These are phyloP conservation scores for Mycena rebaudengoi DNA, from an alignment of 768 basidiomycete genomes.

Conservation along the genomic window DNA sequence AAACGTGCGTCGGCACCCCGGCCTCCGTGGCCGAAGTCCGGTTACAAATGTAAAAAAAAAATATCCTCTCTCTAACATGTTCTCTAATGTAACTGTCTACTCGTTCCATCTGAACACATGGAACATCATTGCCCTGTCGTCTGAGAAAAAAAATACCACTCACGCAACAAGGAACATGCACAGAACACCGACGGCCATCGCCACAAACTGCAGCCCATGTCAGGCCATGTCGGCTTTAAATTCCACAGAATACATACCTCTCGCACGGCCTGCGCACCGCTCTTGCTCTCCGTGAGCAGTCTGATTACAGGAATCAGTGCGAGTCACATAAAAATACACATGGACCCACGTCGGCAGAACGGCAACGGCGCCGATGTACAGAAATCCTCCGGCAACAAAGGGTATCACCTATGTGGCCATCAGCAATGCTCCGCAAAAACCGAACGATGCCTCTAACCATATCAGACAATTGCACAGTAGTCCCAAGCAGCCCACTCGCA, in stretches of 20 bases:
- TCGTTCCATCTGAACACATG: slow-evolving; percentile 81
- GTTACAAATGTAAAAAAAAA: neutral
- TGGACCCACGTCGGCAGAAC: slow-evolving; percentile 90
- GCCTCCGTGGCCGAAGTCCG: neutral
- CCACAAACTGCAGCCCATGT: slow-evolving; percentile 72
- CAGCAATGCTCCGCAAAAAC: neutral
- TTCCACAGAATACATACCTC: slow-evolving; percentile 61
- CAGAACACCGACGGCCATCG: slow-evolving; percentile 89
- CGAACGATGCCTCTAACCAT: slow-evolving; percentile 74
- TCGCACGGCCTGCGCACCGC: slow-evolving; percentile 87
- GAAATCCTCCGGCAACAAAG: slow-evolving; percentile 90
- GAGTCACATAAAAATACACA: slow-evolving; percentile 8
- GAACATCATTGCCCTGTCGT: no score
- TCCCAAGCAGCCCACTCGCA: slow-evolving; percentile 83
- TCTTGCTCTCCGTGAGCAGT: slow-evolving; percentile 87
- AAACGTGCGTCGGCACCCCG: slow-evolving; percentile 8
- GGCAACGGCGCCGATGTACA: slow-evolving; percentile 94
- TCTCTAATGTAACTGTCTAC: slow-evolving; percentile 46
- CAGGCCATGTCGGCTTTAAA: slow-evolving; percentile 14
- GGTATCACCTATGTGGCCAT: slow-evolving; percentile 73
- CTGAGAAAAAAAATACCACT: slow-evolving; percentile 46
- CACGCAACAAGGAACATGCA: slow-evolving; percentile 95
- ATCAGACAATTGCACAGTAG: slow-evolving; percentile 81
- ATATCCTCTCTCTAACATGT: no score
- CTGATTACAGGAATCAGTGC: slow-evolving; percentile 46